Conservation (phyloP, 352 stramenopile genomes). For the Pythium sukuiense region DNA sequence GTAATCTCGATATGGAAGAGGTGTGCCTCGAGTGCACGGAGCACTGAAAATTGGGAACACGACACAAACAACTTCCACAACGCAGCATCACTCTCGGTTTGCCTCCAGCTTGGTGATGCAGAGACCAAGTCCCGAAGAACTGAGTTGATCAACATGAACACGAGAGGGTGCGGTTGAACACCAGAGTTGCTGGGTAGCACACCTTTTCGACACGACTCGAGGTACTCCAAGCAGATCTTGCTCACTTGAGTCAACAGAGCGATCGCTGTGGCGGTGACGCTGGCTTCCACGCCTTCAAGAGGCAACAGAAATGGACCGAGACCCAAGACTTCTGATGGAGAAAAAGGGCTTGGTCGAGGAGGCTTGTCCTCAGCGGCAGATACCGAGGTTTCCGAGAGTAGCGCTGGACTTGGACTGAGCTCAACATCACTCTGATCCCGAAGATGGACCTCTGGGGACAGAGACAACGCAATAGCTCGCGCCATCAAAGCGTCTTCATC, state of each 20-base stretch:
- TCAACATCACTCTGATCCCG: conserved; percentile 51
- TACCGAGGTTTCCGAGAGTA: conserved; percentile 14
- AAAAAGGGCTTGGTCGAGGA: conserved; percentile 56
- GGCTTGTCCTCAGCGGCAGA: conserved; percentile 12
- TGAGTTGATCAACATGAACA: conserved; percentile 88
- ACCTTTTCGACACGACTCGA: conserved; percentile 66
- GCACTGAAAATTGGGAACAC: conserved; percentile 60
- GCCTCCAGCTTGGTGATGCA: conserved; percentile 28
- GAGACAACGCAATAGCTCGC: conserved; percentile 81
- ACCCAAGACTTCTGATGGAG: conserved; percentile 62
- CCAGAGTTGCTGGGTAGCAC: conserved; percentile 61
- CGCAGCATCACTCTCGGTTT: conserved; percentile 14
- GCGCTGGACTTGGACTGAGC: conserved; percentile 25
- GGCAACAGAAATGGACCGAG: conserved; percentile 66
- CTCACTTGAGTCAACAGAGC: conserved; percentile 62
- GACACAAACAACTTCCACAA: conserved; percentile 58
- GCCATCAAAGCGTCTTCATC: conserved; percentile 90
- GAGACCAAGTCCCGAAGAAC: conserved; percentile 56
- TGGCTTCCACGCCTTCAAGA: conserved; percentile 42
- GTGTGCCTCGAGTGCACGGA: conserved; percentile 75
- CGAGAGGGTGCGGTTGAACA: conserved; percentile 81
- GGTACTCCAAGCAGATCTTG: conserved; percentile 70
- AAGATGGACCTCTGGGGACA: conserved; percentile 79
- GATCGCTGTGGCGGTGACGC: conserved; percentile 50
- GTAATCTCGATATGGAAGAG: conserved; percentile 87